Conservation (phyloP, 1,284 basidiomycete genomes). For the Malassezia dermatis region DNA sequence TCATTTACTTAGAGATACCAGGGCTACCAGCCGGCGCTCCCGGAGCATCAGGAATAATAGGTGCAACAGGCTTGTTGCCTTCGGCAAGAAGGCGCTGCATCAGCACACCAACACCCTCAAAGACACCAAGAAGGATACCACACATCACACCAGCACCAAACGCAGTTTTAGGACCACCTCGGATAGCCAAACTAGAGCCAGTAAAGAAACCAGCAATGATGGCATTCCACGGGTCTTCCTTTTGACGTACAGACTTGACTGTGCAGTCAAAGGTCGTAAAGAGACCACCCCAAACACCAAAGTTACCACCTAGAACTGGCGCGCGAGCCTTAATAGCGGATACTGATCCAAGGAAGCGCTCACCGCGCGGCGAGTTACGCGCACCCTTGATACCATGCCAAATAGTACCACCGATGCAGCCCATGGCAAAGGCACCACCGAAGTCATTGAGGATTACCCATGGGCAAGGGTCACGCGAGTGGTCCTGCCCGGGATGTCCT, state of each 20-base stretch:
- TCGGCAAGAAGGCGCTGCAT: slow-evolving; percentile 73
- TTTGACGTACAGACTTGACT: slow-evolving; percentile 86
- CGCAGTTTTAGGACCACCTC: slow-evolving; percentile 88
- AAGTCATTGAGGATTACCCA: slow-evolving; percentile 99
- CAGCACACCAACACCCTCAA: slow-evolving; percentile 67
- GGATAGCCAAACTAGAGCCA: slow-evolving; percentile 84
- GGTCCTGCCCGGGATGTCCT: slow-evolving; percentile 22
- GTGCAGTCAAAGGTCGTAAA: slow-evolving; percentile 89
- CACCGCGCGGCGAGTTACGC: slow-evolving; percentile 87
- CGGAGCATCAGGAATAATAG: slow-evolving; percentile 21
- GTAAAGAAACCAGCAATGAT: slow-evolving; percentile 98
- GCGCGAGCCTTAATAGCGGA: slow-evolving; percentile 96
- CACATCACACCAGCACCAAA: slow-evolving; percentile 85
- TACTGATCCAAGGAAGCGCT: slow-evolving; percentile 81
- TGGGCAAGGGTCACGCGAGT: slow-evolving; percentile 55
- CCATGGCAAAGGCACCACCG: slow-evolving; percentile 83
- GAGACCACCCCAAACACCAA: slow-evolving; percentile 79
- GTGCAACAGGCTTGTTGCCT: slow-evolving; percentile 52
- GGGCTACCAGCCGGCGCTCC: background rate
- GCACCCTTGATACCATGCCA: slow-evolving; percentile 99
- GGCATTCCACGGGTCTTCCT: slow-evolving; percentile 99
- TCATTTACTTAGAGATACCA: background rate
- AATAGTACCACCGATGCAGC: slow-evolving; percentile 86
- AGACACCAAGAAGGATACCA: slow-evolving; percentile 90
- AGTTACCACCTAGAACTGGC: slow-evolving; percentile 93